Base-by-base conservation (phyloP, 495 filamentous ascomycete species). In the Lichenothelia convexa region DNA sequence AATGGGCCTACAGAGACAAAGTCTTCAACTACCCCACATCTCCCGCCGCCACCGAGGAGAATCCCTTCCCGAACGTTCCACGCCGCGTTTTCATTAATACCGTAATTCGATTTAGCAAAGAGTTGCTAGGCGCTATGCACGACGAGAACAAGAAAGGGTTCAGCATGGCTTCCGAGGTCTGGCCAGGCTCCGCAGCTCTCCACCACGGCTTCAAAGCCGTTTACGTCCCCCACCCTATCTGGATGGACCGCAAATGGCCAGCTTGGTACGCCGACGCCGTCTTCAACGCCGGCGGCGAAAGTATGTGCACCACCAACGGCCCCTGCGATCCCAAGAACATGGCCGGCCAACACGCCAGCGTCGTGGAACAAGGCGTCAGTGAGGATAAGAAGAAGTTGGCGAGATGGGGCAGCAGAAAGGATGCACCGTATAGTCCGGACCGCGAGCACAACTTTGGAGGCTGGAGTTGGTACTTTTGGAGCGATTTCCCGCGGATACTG, bases 121-220 rank as follows among this genome's bases (percentile, higher is more conserved):
- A 57, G 22, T 58, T 82, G n/a, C 56, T 80, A 22, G 59, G 73
- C 27, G 59, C 68, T 23, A 80, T 81, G 74, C 54, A 59, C 35
- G 60, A 58, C 11, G 73, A 80, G 53, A 70, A 69, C 38, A 39
- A 63, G 16, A 58, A 55, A 1, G 77, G 78, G 11, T 64, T 73
- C 15, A 64, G 70, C 31, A 64, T 82, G 35, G 68, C 66, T 6
- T 73, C 73, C 1, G 78, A 84, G 45, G 80, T 81, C 75, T 71
- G 65, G 24, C 68, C 77, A 1, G 64, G 66, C 19, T 78, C 75
- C 0, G 66, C 65, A 11, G 62, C 75, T 0, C 55, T 84, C 5
- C 64, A 75, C 18, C 78, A 83, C 48, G 78, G 79, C 2, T 59
- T 83, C 33, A 84, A 86, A 50, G 64, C 71, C 1, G 71, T 78